A percentile compares a stretch with the other conserved stretches of the same genome.
These are phyloP conservation scores for Nakataea oryzae DNA, from an alignment of 2,329 filamentous ascomycete species.

Conservation along the genomic window DNA sequence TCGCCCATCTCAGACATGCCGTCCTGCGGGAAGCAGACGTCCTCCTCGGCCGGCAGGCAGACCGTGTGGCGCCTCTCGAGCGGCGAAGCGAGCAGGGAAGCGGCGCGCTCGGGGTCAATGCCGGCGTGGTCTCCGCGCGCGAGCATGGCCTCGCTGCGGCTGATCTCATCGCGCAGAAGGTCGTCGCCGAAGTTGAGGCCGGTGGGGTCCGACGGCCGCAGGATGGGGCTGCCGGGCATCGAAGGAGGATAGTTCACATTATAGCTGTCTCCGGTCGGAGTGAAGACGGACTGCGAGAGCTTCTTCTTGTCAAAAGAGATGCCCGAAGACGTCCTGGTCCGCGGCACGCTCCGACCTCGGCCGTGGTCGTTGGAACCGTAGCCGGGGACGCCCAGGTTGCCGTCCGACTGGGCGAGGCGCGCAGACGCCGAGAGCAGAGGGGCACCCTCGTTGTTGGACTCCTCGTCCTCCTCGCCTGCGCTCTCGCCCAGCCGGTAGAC, in stretches of 20 bases:
- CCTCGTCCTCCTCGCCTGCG: slow-evolving; percentile 34
- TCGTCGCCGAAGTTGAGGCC: slow-evolving; percentile 56
- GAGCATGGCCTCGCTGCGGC: slow-evolving; percentile 4
- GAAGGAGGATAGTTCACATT: slow-evolving; percentile 62
- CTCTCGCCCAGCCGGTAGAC: slow-evolving; percentile 22
- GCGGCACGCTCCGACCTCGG: slow-evolving; percentile 15
- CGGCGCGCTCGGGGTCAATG: slow-evolving; percentile 11
- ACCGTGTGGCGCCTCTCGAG: slow-evolving; percentile 45
- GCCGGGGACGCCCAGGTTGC: slow-evolving; percentile 13
- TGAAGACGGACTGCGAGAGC: slow-evolving; percentile 12
- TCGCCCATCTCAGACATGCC: slow-evolving; percentile 71
- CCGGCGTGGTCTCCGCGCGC: slow-evolving; percentile 1
- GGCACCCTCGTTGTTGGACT: slow-evolving; percentile 35
- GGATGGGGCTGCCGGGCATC: slow-evolving; percentile 48
- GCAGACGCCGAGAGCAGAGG: slow-evolving; percentile 40
- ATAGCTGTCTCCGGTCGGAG: slow-evolving; percentile 32
- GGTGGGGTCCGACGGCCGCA: slow-evolving; percentile 35
- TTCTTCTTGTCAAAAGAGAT: slow-evolving; percentile 38
- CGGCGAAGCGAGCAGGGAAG: slow-evolving; percentile 21
- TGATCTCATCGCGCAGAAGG: slow-evolving; percentile 58
- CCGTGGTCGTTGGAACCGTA: slow-evolving; percentile 33
- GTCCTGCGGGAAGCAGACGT: slow-evolving; percentile 85
- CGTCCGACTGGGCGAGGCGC: slow-evolving; percentile 21
- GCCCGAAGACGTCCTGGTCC: slow-evolving; percentile 36
- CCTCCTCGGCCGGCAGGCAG: slow-evolving; percentile 59